Evolutionary conservation across 2,329 filamentous ascomycete genomes (phyloP).

Genomic region (Talaromyces islandicus): DNA sequence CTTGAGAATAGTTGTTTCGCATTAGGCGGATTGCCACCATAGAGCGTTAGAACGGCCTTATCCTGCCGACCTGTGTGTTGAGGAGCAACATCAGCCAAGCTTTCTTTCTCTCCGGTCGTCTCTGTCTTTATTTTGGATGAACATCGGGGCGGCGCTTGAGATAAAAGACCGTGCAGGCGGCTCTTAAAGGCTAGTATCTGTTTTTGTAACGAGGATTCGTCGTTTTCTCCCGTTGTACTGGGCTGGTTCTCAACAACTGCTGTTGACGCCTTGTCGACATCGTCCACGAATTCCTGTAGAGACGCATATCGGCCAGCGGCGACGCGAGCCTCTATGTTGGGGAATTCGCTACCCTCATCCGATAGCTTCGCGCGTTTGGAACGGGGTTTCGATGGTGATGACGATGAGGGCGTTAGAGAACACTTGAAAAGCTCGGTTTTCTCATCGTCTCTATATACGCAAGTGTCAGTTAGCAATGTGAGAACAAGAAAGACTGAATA

Average conservation of each 20-base stretch:
- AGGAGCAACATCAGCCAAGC: conserved; percentile 8
- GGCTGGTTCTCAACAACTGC: conserved; percentile 33
- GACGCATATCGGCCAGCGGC: conserved; percentile 32
- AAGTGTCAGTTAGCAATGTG: conserved; percentile 16
- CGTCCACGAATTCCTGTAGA: conserved; percentile 36
- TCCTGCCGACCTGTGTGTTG: conserved; percentile 38
- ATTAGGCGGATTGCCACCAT: conserved; percentile 62
- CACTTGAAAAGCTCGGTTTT: conserved; percentile 38
- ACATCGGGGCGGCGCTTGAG: conserved; percentile 53
- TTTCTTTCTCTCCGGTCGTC: conserved; percentile 27
- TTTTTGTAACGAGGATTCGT: conserved; percentile 28
- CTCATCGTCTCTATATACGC: conserved; percentile 32
- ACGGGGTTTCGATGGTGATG: conserved; percentile 32
- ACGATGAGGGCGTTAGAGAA: conserved; percentile 27
- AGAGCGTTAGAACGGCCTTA: conserved; percentile 65
- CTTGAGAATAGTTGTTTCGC: conserved; percentile 82
- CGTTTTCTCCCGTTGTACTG: conserved; percentile 18
- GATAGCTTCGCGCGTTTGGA: conserved; percentile 39
- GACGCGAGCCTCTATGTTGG: conserved; percentile 34
- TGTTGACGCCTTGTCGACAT: conserved; percentile 35
- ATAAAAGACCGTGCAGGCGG: conserved; percentile 57
- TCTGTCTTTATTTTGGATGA: conserved; percentile 29
- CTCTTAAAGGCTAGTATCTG: conserved; percentile 55
- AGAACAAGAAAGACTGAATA: neutral
- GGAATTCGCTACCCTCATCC: conserved; percentile 25